phyloP scores from a whole-genome alignment of 805 yeast genomes.

The Wickerhamomyces pijperi region DNA sequence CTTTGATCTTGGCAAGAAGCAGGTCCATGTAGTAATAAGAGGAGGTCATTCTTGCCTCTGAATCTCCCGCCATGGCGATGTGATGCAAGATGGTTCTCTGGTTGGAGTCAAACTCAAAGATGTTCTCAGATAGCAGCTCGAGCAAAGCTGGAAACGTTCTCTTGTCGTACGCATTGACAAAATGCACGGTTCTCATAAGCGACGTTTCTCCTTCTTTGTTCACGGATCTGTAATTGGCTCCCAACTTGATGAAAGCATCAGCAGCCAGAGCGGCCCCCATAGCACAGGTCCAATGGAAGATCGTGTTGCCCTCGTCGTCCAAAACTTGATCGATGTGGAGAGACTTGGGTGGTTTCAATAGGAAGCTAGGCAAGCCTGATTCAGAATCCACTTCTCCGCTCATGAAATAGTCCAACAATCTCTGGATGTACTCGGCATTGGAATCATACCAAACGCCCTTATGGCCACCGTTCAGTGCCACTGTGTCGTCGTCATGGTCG shows the following conservation, averaged over 20 bases:
- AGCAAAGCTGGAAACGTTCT: slow-evolving; percentile 71
- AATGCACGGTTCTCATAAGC: slow-evolving; percentile 70
- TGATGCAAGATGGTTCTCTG: slow-evolving; percentile 81
- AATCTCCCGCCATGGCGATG: slow-evolving; percentile 58
- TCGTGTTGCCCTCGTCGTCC: slow-evolving; percentile 90
- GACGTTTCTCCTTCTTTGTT: slow-evolving; percentile 81
- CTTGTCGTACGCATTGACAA: slow-evolving; percentile 78
- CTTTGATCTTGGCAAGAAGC: slow-evolving; percentile 61
- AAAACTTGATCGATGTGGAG: slow-evolving; percentile 68
- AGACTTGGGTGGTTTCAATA: slow-evolving; percentile 50
- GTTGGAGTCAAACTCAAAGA: slow-evolving; percentile 65
- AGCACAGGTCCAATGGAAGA: slow-evolving; percentile 96
- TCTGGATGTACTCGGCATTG: slow-evolving; percentile 31
- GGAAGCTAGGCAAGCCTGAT: slow-evolving; percentile 45
- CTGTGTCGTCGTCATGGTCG: no score
- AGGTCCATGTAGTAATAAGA: slow-evolving; percentile 76
- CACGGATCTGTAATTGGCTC: slow-evolving; percentile 53
- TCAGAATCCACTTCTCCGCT: slow-evolving; percentile 42
- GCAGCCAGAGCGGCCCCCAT: slow-evolving; percentile 78
- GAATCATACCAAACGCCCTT: slow-evolving; percentile 18
- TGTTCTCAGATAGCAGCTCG: slow-evolving; percentile 63
- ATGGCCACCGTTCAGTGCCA: no score
- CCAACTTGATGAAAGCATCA: slow-evolving; percentile 62
- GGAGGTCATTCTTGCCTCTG: slow-evolving; percentile 61
- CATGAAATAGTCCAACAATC: slow-evolving; percentile 42